Conservation (phyloP, 441 rosid species). For the Theobroma grandiflorum region DNA sequence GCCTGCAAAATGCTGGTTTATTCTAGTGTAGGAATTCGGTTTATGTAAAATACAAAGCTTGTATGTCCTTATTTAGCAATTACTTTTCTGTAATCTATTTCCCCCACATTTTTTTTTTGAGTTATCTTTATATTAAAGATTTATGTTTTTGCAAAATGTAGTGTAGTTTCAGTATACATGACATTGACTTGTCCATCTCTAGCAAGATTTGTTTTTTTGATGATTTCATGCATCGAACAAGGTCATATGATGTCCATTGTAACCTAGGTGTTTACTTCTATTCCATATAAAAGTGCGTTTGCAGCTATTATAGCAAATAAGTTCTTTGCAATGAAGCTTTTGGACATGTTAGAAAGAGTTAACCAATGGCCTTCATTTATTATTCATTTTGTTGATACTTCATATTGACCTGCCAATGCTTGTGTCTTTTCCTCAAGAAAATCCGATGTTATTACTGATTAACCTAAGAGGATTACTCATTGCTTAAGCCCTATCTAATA, state of each 20-base stretch:
- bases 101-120: background rate
- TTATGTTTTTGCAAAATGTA: background rate
- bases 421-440: background rate
- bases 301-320: background rate
- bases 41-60: background rate
- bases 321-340: background rate
- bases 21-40: background rate
- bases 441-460: background rate
- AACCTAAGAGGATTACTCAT: background rate
- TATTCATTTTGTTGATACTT: background rate
- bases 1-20: background rate
- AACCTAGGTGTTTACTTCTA: background rate
- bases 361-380: background rate
- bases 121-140: background rate
- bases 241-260: background rate
- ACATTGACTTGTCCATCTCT: background rate
- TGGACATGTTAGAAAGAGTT: background rate
- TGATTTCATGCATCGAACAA: background rate
- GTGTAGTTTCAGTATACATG: background rate
- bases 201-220: background rate
- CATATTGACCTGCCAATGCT: background rate
- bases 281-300: background rate
- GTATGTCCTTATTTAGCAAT: background rate
- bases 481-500: background rate
- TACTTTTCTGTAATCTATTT: background rate